Conservation (phyloP, 768 basidiomycete species). For the Amanita fuliginea region DNA sequence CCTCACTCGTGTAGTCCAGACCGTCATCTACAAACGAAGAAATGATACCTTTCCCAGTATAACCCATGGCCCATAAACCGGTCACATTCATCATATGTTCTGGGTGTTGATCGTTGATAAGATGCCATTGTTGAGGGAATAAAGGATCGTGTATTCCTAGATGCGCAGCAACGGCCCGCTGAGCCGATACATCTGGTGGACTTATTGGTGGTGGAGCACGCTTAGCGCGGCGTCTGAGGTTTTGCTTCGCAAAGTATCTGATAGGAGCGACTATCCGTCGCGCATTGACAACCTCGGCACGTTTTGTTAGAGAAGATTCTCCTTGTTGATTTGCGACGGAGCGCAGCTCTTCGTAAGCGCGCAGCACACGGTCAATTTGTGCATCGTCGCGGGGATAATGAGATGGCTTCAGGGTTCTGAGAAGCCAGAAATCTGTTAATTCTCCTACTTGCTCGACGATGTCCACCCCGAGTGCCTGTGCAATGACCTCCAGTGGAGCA, state of each 20-base stretch:
- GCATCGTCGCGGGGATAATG: conserved; percentile 19
- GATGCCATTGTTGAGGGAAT: conserved; percentile 86
- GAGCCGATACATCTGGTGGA: conserved; percentile 25
- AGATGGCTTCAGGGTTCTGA: conserved; percentile 40
- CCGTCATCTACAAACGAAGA: conserved; percentile 93
- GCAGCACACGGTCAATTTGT: conserved; percentile 35
- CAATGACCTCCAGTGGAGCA: conserved; percentile 50
- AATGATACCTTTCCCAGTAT: conserved; percentile 80
- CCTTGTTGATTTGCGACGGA: conserved; percentile 14
- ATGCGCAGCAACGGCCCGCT: conserved; percentile 40
- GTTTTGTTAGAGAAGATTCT: conserved; percentile 18
- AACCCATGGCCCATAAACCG: conserved; percentile 80
- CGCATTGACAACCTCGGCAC: conserved; percentile 31
- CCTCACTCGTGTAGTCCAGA: conserved; percentile 79
- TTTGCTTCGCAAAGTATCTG: conserved; percentile 49
- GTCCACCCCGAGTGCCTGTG: conserved; percentile 59
- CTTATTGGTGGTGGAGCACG: conserved; percentile 57
- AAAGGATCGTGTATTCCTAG: conserved; percentile 74
- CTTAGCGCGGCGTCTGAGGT: conserved; percentile 56
- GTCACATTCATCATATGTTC: conserved; percentile 91
- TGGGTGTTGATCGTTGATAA: conserved; percentile 77
- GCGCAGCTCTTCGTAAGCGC: conserved; percentile 35
- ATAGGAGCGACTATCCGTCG: conserved; percentile 44
- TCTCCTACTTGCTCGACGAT: conserved; percentile 85
- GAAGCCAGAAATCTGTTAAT: conserved; percentile 73